phyloP scores from a whole-genome alignment of 1,284 basidiomycete genomes.

The Chalciporus piperatoides region DNA sequence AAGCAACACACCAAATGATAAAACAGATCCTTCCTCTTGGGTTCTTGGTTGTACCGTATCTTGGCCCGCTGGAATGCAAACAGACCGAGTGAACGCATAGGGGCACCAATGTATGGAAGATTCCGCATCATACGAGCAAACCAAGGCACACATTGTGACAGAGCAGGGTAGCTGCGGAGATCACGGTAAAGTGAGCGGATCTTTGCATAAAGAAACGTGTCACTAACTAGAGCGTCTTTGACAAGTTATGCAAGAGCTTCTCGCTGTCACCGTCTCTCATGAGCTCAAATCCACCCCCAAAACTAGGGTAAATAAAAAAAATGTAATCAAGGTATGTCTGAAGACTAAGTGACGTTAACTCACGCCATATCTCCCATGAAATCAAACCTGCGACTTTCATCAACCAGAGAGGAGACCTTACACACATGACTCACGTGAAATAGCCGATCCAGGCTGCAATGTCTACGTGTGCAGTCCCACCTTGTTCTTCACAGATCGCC shows the following conservation, averaged over 20 bases:
- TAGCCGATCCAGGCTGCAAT: conserved; percentile 22
- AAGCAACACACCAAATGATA: conserved; percentile 35
- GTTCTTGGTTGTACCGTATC: conserved; percentile 24
- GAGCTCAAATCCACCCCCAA: conserved; percentile 25
- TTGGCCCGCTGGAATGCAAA: conserved; percentile 25
- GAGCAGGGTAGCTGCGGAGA: conserved; percentile 12
- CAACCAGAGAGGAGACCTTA: neutral
- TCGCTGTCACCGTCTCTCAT: conserved; percentile 20
- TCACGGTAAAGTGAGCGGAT: conserved; percentile 5
- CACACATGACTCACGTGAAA: conserved; percentile 17
- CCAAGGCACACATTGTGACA: conserved; percentile 34
- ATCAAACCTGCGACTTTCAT: conserved; percentile 18
- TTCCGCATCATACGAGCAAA: conserved; percentile 23
- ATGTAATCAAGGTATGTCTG: neutral
- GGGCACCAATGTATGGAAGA: conserved; percentile 23
- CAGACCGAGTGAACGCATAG: conserved; percentile 22
- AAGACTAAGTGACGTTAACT: conserved; percentile 10
- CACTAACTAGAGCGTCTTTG: conserved; percentile 25
- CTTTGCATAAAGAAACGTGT: neutral
- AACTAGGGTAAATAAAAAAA: conserved; percentile 12
- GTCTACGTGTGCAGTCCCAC: conserved; percentile 8
- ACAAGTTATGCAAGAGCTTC: conserved; percentile 16
- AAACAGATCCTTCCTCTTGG: conserved; percentile 36
- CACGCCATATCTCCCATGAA: conserved; percentile 31
- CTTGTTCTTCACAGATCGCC: conserved; percentile 11